These are phyloP conservation scores for Backusella psychrophila DNA, from an alignment of 192 early-diverging fungal species.

Conservation along the genomic window DNA sequence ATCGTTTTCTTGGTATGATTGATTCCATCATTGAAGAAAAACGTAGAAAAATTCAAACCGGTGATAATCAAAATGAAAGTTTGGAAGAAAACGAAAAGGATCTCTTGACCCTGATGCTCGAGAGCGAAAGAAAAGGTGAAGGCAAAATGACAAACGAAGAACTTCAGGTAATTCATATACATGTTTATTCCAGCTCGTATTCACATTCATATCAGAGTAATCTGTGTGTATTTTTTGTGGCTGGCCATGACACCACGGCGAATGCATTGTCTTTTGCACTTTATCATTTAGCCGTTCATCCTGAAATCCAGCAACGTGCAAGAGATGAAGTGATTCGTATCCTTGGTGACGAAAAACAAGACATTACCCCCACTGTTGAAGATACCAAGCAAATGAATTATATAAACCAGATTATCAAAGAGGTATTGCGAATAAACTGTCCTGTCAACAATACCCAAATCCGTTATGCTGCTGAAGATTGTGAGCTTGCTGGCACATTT, in stretches of 20 bases:
- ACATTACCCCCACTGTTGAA: constrained; percentile 48
- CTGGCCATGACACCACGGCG: constrained; percentile 59
- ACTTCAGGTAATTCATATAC: constrained; percentile 2
- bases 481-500: constrained; percentile 8
- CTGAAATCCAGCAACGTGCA: constrained; percentile 52
- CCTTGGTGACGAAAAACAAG: constrained; percentile 49
- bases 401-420: constrained; percentile 52
- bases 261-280: constrained; percentile 49
- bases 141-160: constrained; percentile 1
- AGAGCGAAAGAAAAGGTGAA: constrained; percentile 8
- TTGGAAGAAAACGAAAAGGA: constrained; percentile 27
- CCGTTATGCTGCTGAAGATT: constrained; percentile 22
- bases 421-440: constrained; percentile 21
- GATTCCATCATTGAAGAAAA: constrained; percentile 18
- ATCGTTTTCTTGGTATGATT: constrained; percentile 9
- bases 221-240: constrained; percentile 50
- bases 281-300: constrained; percentile 48
- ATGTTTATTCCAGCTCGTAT: not conserved
- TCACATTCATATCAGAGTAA: constrained; percentile 11
- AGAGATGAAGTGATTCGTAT: constrained; percentile 49
- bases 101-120: constrained; percentile 31
- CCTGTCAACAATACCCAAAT: not conserved
- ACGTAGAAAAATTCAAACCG: not conserved
- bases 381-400: constrained; percentile 53
- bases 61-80: not conserved